Evolutionary conservation across 176 grass and related monocot species (phyloP).

Genomic region (Triticum timopheevii): DNA sequence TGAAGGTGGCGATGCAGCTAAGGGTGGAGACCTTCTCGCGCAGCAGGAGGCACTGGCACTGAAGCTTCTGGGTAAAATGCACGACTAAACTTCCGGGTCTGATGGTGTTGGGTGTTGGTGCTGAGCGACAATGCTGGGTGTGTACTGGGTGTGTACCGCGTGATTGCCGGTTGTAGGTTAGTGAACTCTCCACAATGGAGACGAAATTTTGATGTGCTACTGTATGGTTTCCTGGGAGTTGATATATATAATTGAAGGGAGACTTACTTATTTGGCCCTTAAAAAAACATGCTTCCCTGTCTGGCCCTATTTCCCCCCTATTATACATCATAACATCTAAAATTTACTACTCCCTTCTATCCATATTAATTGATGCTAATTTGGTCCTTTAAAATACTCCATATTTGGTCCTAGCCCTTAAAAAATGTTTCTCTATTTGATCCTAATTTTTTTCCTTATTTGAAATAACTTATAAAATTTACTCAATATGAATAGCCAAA

Average conservation of each 20-base stretch:
- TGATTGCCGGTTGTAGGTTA: background rate
- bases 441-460: too few species aligned
- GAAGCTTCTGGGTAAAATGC: slow-evolving; percentile 74
- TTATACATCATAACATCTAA: too few species aligned
- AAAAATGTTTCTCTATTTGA: too few species aligned
- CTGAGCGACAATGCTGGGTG: background rate
- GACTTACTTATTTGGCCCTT: too few species aligned
- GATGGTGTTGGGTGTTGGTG: background rate
- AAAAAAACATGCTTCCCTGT: too few species aligned
- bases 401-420: too few species aligned
- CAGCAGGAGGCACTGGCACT: slow-evolving; percentile 84
- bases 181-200: background rate
- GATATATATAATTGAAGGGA: background rate
- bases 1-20: slow-evolving; percentile 16
- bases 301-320: too few species aligned
- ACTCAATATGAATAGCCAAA: too few species aligned
- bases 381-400: too few species aligned
- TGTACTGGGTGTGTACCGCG: background rate
- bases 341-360: too few species aligned
- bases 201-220: slow-evolving; percentile 41
- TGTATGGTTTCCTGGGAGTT: background rate
- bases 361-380: background rate
- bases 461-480: too few species aligned
- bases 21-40: slow-evolving; percentile 34
- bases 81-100: slow-evolving; percentile 32